phyloP scores from a whole-genome alignment of 2,329 filamentous ascomycete species.

The Cladophialophora bantiana region DNA sequence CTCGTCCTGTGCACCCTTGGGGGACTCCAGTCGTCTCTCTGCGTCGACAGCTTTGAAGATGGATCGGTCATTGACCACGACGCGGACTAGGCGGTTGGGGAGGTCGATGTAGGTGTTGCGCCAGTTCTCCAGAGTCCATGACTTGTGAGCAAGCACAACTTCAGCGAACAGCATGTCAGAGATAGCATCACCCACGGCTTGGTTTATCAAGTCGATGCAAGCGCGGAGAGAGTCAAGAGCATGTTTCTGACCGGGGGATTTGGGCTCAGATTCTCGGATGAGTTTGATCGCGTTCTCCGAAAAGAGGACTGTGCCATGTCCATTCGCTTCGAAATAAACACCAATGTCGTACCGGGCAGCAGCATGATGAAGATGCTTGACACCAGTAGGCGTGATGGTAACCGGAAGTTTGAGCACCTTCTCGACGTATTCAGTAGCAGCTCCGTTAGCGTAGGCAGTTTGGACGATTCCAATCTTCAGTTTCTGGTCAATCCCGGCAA shows the following conservation, averaged over 20 bases:
- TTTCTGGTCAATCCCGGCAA: slow-evolving; percentile 77
- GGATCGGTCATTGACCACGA: slow-evolving; percentile 86
- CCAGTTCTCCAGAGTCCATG: slow-evolving; percentile 90
- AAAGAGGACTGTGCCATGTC: slow-evolving; percentile 96
- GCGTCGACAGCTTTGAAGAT: slow-evolving; percentile 92
- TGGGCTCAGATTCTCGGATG: slow-evolving; percentile 80
- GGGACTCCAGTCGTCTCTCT: slow-evolving; percentile 83
- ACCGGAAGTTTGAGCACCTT: slow-evolving; percentile 88
- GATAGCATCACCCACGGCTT: slow-evolving; percentile 94
- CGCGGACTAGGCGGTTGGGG: slow-evolving; percentile 91
- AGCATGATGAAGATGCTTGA: slow-evolving; percentile 98
- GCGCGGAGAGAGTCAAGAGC: slow-evolving; percentile 85
- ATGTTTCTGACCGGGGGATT: slow-evolving; percentile 89
- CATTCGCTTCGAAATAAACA: slow-evolving; percentile 98
- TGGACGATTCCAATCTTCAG: slow-evolving; percentile 94
- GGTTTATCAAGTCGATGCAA: slow-evolving; percentile 91
- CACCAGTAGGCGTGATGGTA: slow-evolving; percentile 91
- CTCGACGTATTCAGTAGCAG: slow-evolving; percentile 89
- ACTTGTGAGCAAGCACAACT: slow-evolving; percentile 93
- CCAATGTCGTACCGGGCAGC: slow-evolving; percentile 93
- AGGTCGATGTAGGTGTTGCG: slow-evolving; percentile 90
- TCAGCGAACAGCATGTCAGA: slow-evolving; percentile 97
- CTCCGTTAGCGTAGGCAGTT: slow-evolving; percentile 96
- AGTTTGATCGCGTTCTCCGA: slow-evolving; percentile 79
- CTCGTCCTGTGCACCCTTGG: slow-evolving; percentile 78